Evolutionary conservation across 805 yeast genomes (phyloP).

Genomic region (Schwanniomyces pseudopolymorphus): DNA sequence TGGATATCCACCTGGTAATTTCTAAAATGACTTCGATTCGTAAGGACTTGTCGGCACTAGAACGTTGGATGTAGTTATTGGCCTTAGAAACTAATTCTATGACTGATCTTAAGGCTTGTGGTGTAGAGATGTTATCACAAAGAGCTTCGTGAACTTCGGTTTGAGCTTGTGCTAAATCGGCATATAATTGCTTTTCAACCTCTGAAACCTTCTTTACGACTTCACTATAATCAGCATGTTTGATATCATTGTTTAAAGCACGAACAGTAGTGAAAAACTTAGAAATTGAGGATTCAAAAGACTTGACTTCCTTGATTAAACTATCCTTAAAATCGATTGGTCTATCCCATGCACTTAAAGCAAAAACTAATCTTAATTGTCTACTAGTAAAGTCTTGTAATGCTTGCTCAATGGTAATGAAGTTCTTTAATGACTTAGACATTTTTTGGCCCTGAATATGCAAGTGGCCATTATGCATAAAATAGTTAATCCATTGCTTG

Average conservation of each 20-base stretch:
- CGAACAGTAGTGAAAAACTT: constrained; percentile 87
- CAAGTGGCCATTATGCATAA: constrained; percentile 94
- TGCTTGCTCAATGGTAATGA: constrained; percentile 92
- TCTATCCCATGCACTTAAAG: constrained; percentile 88
- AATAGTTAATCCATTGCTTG: constrained; percentile 95
- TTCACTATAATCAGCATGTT: constrained; percentile 47
- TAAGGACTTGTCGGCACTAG: constrained; percentile 42
- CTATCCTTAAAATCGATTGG: constrained; percentile 90
- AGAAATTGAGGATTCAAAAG: constrained; percentile 69
- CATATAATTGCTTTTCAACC: constrained; percentile 55
- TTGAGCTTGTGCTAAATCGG: constrained; percentile 52
- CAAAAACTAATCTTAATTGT: constrained; percentile 88
- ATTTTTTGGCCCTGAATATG: constrained; percentile 98
- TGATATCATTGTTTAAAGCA: constrained; percentile 71
- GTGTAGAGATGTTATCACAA: constrained; percentile 85
- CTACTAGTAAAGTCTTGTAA: constrained; percentile 67
- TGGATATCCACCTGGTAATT: constrained; percentile 67
- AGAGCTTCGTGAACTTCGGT: constrained; percentile 69
- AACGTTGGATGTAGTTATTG: constrained; percentile 64
- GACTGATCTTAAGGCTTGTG: constrained; percentile 64
- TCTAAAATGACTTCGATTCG: constrained; percentile 66
- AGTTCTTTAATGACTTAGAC: constrained; percentile 94
- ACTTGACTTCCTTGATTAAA: constrained; percentile 70
- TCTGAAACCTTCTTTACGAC: constrained; percentile 61
- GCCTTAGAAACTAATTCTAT: constrained; percentile 67